These are phyloP conservation scores for Saksenaea oblongispora DNA, from an alignment of 371 early-diverging fungal genomes.

Conservation along the genomic window DNA sequence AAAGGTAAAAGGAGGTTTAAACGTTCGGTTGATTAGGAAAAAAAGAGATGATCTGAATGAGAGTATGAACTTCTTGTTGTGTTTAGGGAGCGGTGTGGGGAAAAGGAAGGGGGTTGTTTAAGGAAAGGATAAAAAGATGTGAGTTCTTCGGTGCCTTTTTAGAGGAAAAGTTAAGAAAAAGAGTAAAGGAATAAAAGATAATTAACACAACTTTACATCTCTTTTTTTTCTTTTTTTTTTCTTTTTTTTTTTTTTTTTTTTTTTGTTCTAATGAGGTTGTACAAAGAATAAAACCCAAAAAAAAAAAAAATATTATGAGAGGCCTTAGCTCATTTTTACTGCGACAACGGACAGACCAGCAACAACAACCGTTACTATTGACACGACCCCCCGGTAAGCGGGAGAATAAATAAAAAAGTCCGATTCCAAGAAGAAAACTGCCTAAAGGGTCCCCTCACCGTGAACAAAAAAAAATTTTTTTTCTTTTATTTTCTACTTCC, in stretches of 20 bases:
- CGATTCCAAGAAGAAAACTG: slow-evolving; percentile 4
- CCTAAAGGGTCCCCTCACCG: background rate
- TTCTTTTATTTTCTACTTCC: background rate
- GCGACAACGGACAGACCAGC: slow-evolving; percentile 4
- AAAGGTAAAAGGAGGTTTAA: background rate
- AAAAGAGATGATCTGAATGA: background rate
- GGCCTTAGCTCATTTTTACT: slow-evolving; percentile 2
- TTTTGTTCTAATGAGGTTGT: background rate
- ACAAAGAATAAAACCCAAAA: background rate
- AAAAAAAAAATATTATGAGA: too few relatives aligned
- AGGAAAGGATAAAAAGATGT: background rate
- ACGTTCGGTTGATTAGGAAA: background rate
- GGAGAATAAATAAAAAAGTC: background rate
- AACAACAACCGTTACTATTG: background rate
- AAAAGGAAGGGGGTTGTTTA: background rate
- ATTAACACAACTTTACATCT: too few relatives aligned
- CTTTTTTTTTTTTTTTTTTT: background rate
- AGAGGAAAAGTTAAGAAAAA: background rate
- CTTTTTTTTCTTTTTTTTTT: background rate
- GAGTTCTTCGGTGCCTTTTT: background rate
- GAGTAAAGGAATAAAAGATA: background rate
- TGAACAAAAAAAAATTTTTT: background rate
- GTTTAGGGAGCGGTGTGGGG: slow-evolving; percentile 5
- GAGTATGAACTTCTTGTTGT: background rate
- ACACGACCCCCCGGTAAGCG: slow-evolving; percentile 3